phyloP scores from a whole-genome alignment of 2,329 filamentous ascomycete genomes.

The Epichloe coenophiala region DNA sequence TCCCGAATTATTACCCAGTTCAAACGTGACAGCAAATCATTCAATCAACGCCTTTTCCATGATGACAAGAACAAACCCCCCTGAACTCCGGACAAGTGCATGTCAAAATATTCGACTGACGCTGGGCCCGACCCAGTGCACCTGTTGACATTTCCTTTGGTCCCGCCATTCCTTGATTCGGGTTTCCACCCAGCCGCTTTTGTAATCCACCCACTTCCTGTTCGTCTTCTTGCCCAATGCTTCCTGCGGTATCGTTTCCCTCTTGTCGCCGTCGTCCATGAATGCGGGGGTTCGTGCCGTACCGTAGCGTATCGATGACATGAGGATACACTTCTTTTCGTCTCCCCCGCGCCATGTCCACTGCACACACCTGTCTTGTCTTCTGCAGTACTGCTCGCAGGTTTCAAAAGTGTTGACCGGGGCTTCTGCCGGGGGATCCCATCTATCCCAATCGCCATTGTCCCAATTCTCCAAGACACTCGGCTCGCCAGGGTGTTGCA shows the following conservation, averaged over 20 bases:
- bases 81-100: too few species aligned
- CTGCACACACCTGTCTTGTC: constrained; percentile 14
- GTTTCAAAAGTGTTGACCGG: constrained; percentile 14
- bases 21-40: too few species aligned
- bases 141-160: constrained; percentile 14
- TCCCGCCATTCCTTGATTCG: constrained; percentile 15
- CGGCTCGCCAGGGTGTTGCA: constrained; percentile 20
- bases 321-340: constrained; percentile 16
- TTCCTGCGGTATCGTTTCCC: constrained; percentile 9
- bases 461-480: constrained; percentile 16
- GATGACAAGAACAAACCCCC: too few species aligned
- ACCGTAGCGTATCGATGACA: constrained; percentile 16
- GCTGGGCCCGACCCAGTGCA: constrained; percentile 21
- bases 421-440: constrained; percentile 14
- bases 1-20: too few species aligned
- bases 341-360: constrained; percentile 20
- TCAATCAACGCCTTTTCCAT: too few species aligned
- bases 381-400: constrained; percentile 16
- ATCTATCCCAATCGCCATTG: constrained; percentile 19
- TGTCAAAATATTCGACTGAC: not conserved
- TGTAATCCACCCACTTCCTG: constrained; percentile 16
- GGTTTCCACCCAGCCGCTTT: constrained; percentile 16
- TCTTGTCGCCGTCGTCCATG: constrained; percentile 12
- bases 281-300: constrained; percentile 10
- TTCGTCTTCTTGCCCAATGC: constrained; percentile 7